phyloP scores from a whole-genome alignment of 1,139 yeast genomes.

The Yamadazyma diddensiae region DNA sequence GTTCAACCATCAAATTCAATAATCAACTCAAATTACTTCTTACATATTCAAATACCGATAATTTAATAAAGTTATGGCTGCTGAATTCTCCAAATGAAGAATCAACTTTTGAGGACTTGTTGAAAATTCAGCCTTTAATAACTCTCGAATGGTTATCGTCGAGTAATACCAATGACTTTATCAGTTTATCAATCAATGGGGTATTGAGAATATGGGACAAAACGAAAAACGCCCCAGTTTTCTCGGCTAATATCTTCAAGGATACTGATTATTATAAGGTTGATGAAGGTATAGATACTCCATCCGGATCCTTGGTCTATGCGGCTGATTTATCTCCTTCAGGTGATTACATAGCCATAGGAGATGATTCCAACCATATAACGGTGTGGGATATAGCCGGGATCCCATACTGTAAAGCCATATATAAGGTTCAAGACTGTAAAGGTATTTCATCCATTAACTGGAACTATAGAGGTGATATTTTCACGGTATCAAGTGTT shows the following conservation, averaged over 20 bases:
- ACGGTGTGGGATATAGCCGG: slow-evolving; percentile 45
- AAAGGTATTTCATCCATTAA: slow-evolving; percentile 38
- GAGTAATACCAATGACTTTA: slow-evolving; percentile 20
- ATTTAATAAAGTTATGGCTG: slow-evolving; percentile 65
- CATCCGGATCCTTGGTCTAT: slow-evolving; percentile 32
- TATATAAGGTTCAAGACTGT: slow-evolving; percentile 4
- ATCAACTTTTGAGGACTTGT: slow-evolving; percentile 24
- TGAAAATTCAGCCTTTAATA: slow-evolving; percentile 51
- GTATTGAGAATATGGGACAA: slow-evolving; percentile 68
- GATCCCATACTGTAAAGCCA: slow-evolving; percentile 6
- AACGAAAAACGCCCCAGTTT: slow-evolving; percentile 26
- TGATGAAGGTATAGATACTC: slow-evolving; percentile 1
- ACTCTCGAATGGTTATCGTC: slow-evolving; percentile 49
- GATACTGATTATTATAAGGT: slow-evolving; percentile 6
- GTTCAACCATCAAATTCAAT: slow-evolving; percentile 57
- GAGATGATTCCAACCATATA: slow-evolving; percentile 60
- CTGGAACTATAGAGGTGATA: slow-evolving; percentile 39
- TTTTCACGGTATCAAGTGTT: slow-evolving; percentile 39
- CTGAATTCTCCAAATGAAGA: slow-evolving; percentile 47
- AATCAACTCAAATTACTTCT: slow-evolving; percentile 52
- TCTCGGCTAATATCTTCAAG: slow-evolving; percentile 9
- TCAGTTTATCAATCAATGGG: slow-evolving; percentile 64
- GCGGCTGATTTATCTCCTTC: slow-evolving; percentile 52
- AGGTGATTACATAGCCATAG: slow-evolving; percentile 51
- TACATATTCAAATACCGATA: slow-evolving; percentile 71